Evolutionary conservation across 2,329 filamentous ascomycete genomes (phyloP).

Genomic region (Phialemoniopsis sp.): DNA sequence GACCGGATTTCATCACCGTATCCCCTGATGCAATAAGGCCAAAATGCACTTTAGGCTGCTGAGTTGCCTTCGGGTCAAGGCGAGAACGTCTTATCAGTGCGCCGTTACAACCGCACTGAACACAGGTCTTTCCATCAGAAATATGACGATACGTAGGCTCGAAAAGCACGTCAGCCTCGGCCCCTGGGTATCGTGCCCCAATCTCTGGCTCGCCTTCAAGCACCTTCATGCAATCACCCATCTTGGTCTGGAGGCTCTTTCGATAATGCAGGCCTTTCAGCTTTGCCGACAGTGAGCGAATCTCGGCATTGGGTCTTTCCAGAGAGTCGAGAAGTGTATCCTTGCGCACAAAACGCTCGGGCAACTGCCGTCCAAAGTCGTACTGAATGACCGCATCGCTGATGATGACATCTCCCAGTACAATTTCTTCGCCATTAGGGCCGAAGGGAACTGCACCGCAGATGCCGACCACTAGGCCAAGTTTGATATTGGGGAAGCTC

Average conservation of each 20-base stretch:
- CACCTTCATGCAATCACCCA: slow-evolving; percentile 4
- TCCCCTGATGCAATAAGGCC: slow-evolving; percentile 27
- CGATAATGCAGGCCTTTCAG: slow-evolving; percentile 12
- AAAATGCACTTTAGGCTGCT: slow-evolving; percentile 6
- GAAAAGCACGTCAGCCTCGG: slow-evolving; percentile 10
- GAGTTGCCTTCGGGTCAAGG: too few relatives aligned
- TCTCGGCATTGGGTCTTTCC: slow-evolving; percentile 12
- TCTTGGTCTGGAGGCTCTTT: slow-evolving; percentile 3
- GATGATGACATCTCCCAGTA: slow-evolving; percentile 23
- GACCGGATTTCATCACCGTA: slow-evolving; percentile 27
- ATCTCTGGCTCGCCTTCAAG: slow-evolving; percentile 3
- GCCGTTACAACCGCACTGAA: too few relatives aligned
- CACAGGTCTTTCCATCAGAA: too few relatives aligned
- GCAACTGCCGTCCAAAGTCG: slow-evolving; percentile 18
- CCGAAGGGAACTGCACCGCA: slow-evolving; percentile 15
- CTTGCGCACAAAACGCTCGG: slow-evolving; percentile 14
- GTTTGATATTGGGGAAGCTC: slow-evolving; percentile 12
- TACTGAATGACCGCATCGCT: slow-evolving; percentile 20
- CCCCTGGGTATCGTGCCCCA: slow-evolving; percentile 8
- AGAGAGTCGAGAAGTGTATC: slow-evolving; percentile 13
- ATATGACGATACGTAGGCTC: slow-evolving; percentile 10
- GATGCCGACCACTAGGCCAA: slow-evolving; percentile 14
- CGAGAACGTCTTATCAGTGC: too few relatives aligned
- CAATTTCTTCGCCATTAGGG: slow-evolving; percentile 12
- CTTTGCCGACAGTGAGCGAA: slow-evolving; percentile 16